A percentile compares a stretch with the other conserved stretches of the same genome.
These are phyloP conservation scores for Globisporangium solare DNA, from an alignment of 352 stramenopile genomes.

Conservation along the genomic window DNA sequence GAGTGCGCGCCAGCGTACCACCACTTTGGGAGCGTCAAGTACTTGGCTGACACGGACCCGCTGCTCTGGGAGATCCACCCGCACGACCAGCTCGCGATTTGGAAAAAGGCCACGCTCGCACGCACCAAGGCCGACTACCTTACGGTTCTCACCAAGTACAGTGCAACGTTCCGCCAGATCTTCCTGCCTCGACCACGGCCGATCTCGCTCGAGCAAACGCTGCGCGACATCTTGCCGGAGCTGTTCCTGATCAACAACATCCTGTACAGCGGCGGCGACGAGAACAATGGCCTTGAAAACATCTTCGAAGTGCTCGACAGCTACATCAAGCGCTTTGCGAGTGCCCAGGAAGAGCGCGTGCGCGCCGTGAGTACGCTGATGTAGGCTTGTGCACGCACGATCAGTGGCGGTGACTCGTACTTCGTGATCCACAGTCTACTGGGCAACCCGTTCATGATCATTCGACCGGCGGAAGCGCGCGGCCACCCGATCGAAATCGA, in stretches of 20 bases:
- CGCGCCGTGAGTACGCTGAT: slow-evolving; percentile 61
- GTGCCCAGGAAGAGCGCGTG: slow-evolving; percentile 57
- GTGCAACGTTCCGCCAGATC: slow-evolving; percentile 60
- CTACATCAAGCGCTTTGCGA: slow-evolving; percentile 65
- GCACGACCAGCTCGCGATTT: slow-evolving; percentile 67
- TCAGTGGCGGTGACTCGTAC: slow-evolving; percentile 77
- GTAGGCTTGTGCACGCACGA: slow-evolving; percentile 69
- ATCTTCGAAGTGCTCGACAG: slow-evolving; percentile 78
- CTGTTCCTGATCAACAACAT: slow-evolving; percentile 80
- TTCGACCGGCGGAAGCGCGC: slow-evolving; percentile 61
- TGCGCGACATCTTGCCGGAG: slow-evolving; percentile 71
- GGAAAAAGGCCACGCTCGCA: slow-evolving; percentile 56
- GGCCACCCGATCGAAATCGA: slow-evolving; percentile 73
- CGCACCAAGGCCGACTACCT: slow-evolving; percentile 55
- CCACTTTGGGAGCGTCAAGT: slow-evolving; percentile 72
- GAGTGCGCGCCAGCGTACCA: slow-evolving; percentile 36
- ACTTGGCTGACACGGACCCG: slow-evolving; percentile 73
- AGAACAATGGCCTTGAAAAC: slow-evolving; percentile 63
- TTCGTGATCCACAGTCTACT: slow-evolving; percentile 74
- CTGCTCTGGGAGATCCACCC: slow-evolving; percentile 82
- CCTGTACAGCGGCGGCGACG: slow-evolving; percentile 60
- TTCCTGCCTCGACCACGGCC: slow-evolving; percentile 60
- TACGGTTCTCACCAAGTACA: slow-evolving; percentile 61
- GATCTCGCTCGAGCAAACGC: slow-evolving; percentile 74
- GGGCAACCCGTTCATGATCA: slow-evolving; percentile 67